phyloP scores from a whole-genome alignment of 2,329 filamentous ascomycete genomes.

The Juglanconis juglandina region DNA sequence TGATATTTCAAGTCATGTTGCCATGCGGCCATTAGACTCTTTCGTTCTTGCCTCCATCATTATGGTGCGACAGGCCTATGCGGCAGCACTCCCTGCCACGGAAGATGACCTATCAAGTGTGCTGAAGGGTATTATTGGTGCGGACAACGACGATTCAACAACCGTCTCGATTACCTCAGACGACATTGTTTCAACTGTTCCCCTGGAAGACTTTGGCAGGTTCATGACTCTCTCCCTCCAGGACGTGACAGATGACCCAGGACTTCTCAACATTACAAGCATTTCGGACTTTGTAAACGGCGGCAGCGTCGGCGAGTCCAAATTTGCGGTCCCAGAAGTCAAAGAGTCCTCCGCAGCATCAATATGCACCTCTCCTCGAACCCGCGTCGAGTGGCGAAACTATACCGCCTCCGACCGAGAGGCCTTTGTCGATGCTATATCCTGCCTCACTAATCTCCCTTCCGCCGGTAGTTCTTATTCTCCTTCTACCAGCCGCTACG shows the following conservation, averaged over 20 bases:
- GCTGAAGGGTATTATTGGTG: not conserved
- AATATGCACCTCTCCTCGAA: not conserved
- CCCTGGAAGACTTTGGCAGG: not conserved
- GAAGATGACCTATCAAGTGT: too few species aligned
- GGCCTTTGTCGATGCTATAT: conserved; percentile 27
- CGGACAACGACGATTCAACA: not conserved
- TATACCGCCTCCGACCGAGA: conserved; percentile 28
- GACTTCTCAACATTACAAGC: not conserved
- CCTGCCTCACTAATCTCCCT: conserved; percentile 27
- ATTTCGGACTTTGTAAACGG: not conserved
- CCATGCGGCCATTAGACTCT: too few species aligned
- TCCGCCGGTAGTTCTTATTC: conserved; percentile 24
- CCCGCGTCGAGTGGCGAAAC: conserved; percentile 30
- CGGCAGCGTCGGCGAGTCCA: not conserved
- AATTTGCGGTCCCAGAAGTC: not conserved
- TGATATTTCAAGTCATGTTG: not conserved
- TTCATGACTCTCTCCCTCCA: not conserved
- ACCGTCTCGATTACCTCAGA: not conserved
- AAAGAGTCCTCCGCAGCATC: not conserved
- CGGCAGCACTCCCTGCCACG: too few species aligned
- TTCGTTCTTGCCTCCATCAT: too few species aligned
- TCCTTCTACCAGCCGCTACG: conserved; percentile 28
- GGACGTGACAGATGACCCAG: not conserved
- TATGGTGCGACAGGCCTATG: too few species aligned
- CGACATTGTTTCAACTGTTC: not conserved